Evolutionary conservation across 345 rosid genomes (phyloP), one percentile per base, ranked within the genome.

Genomic region (Trapa bicornis): DNA sequence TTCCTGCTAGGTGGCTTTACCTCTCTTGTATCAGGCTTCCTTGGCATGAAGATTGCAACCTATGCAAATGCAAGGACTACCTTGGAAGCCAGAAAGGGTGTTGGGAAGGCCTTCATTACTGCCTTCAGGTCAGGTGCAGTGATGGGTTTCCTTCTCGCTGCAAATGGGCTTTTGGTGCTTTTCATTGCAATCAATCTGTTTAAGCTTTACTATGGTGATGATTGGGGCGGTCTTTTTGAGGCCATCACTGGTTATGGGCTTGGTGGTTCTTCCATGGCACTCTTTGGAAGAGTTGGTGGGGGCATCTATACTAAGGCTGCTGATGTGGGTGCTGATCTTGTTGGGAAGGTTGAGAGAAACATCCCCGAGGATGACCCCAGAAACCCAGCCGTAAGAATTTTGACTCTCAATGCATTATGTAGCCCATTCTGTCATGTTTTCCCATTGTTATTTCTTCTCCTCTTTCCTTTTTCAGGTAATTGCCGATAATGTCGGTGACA

Each of bases 201-300:
- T 73, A 86, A 81, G 84, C 54, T 87, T 65, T 87, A 87, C 71
- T 84, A 87, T 66, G 87, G 86, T 2, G 85, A 82, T 65, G 87
- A 87, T 65, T 87, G 88, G 90, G 88, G 79, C 65, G 90, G 90
- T 48, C 88, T 87, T n/a, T 87, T 87, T 67, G 88, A 87, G 78
- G 81, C 90, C 47, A 87, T 85, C 66, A 85, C 94, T 68, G 88
- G 94, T 70, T 87, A 87, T 64, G 87, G 93, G 15, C 89, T 83
- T 66, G 88, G 89, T 38, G 93, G 93, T 5, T 87, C 93, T 42
- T 87, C 87, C 67, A 87, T 87, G 90, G 93, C 90, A 71, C 88
- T 87, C 61, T 85, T 87, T 75, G 93, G 90, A 0, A 83, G 88
- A 69, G 89, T 87, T 78, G 93, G 89, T 68, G 88, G 88, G 67